Evolutionary conservation across 345 rosid genomes (phyloP).

Genomic region (Crucihimalaya himalaica): DNA sequence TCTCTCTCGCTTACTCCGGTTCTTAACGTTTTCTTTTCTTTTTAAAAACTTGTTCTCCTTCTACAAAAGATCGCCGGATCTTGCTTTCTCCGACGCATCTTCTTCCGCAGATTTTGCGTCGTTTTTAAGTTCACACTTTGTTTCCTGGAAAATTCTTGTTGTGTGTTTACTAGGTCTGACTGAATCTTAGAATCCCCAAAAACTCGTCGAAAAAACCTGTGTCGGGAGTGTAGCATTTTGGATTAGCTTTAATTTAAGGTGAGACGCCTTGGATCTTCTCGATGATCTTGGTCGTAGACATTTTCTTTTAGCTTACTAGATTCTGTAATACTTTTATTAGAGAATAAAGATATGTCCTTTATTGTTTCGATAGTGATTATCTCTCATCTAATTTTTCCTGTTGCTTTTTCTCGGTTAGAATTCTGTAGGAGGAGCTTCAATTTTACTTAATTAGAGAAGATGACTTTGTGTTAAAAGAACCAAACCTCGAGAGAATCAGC

Average conservation of each 20-base stretch:
- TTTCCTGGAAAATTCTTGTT: not conserved
- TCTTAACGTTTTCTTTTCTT: not conserved
- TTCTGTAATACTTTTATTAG: not conserved
- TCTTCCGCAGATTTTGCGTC: not conserved
- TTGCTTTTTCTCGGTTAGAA: slow-evolving; percentile 1
- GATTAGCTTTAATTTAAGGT: slow-evolving; percentile 18
- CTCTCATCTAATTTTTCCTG: not conserved
- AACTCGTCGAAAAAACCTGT: slow-evolving; percentile 23
- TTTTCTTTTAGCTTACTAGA: not conserved
- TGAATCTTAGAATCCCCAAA: not conserved
- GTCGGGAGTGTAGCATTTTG: slow-evolving; percentile 26
- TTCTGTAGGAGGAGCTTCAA: not conserved
- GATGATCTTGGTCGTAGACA: slow-evolving; percentile 1
- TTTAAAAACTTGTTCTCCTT: too few species aligned
- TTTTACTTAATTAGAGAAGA: not conserved
- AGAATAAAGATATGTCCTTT: not conserved
- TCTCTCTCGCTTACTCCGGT: not conserved
- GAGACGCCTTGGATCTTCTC: slow-evolving; percentile 17
- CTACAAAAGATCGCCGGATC: slow-evolving; percentile 4
- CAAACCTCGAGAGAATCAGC: not conserved
- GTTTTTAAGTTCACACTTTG: not conserved
- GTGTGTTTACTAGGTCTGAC: not conserved
- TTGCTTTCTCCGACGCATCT: not conserved
- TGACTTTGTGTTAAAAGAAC: not conserved
- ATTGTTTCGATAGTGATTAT: not conserved